Conservation (phyloP, 169 alveolate genomes). For the Blepharisma undulans region DNA sequence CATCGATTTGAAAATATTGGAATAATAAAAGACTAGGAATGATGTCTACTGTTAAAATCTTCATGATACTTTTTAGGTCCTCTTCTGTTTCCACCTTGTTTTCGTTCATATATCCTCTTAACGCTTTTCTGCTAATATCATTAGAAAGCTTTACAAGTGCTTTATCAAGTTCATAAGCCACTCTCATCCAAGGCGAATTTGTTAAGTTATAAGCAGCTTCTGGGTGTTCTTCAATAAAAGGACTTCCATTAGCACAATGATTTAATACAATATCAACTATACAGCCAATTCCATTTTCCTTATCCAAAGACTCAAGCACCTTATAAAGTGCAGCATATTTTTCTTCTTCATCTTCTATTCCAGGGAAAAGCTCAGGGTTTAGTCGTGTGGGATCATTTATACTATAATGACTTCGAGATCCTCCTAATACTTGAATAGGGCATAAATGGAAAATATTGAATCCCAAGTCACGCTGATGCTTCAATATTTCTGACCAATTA, state of each 20-base stretch:
- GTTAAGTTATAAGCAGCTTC: conserved; percentile 84
- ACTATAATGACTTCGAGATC: conserved; percentile 73
- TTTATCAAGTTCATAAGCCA: conserved; percentile 86
- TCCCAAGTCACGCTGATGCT: conserved; percentile 73
- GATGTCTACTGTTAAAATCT: conserved; percentile 52
- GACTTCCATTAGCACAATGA: conserved; percentile 90
- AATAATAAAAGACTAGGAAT: conserved; percentile 55
- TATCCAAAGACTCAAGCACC: conserved; percentile 39
- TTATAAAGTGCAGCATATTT: neutral
- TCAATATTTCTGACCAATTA: conserved; percentile 77
- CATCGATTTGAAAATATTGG: conserved; percentile 75
- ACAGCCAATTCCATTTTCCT: conserved; percentile 77
- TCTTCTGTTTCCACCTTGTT: conserved; percentile 76
- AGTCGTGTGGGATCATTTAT: conserved; percentile 68
- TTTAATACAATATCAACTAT: conserved; percentile 91
- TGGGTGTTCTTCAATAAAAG: conserved; percentile 86
- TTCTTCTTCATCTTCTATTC: neutral
- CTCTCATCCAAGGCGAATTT: conserved; percentile 84
- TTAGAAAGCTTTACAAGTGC: conserved; percentile 78
- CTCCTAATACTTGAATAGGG: conserved; percentile 78
- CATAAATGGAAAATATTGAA: conserved; percentile 78
- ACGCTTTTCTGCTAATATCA: conserved; percentile 58
- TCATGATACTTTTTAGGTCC: conserved; percentile 64
- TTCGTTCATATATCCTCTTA: conserved; percentile 47
- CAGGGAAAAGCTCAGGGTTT: conserved; percentile 60